These are phyloP conservation scores for Saksenaea oblongispora DNA, from an alignment of 371 early-diverging fungal species.

Conservation along the genomic window DNA sequence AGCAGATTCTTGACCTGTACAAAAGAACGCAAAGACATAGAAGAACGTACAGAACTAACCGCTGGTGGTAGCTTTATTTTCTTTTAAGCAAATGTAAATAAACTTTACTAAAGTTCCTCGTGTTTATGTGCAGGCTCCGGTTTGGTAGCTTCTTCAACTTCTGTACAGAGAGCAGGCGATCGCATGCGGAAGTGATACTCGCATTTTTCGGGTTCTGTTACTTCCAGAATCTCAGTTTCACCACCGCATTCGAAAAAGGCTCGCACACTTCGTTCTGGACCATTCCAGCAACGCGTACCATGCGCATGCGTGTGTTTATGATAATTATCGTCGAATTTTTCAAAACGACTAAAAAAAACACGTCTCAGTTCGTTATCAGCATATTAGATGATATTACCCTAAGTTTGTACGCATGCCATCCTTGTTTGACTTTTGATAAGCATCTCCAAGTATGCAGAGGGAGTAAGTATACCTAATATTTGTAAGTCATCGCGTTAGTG, in stretches of 20 bases:
- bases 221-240: constrained; percentile 64
- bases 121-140: constrained; percentile 1
- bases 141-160: neutral
- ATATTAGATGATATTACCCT: constrained; percentile 64
- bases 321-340: constrained; percentile 44
- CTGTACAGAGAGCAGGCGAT: constrained; percentile 79
- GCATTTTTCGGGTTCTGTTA: constrained; percentile 92
- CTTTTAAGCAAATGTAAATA: no score
- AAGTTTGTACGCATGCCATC: constrained; percentile 59
- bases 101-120: constrained; percentile 11
- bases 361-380: constrained; percentile 1
- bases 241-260: constrained; percentile 67
- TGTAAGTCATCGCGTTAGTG: neutral
- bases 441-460: constrained; percentile 78
- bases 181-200: constrained; percentile 76
- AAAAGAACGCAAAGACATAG: no score
- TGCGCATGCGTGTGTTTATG: constrained; percentile 61
- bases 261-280: constrained; percentile 73
- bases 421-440: constrained; percentile 70
- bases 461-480: constrained; percentile 73
- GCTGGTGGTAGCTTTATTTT: neutral
- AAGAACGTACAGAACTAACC: no score
- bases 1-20: no score
- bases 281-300: constrained; percentile 93
- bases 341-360: constrained; percentile 28